Percentiles rank a stretch among this genome's conserved stretches.
Conservation (phyloP, 768 basidiomycete genomes). For the Candolleomyces eurysporus region DNA sequence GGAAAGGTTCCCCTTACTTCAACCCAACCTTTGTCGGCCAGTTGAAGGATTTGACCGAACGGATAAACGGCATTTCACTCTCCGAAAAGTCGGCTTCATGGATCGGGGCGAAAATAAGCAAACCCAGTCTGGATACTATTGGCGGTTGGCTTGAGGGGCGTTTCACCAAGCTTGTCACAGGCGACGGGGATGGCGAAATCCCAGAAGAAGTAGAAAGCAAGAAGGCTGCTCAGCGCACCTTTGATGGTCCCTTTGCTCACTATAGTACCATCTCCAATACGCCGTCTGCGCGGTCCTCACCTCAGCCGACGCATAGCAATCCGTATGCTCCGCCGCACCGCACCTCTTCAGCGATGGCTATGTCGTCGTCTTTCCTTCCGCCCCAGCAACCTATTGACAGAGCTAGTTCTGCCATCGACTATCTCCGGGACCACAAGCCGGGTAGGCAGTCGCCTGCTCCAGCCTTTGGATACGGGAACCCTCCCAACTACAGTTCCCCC, state of each 20-base stretch:
- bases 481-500: slow-evolving; percentile 29
- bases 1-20: slow-evolving; percentile 63
- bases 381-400: slow-evolving; percentile 53
- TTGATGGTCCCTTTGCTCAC: slow-evolving; percentile 85
- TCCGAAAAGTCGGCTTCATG: slow-evolving; percentile 80
- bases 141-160: slow-evolving; percentile 91
- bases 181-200: slow-evolving; percentile 64
- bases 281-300: slow-evolving; percentile 74
- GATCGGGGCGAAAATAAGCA: slow-evolving; percentile 83
- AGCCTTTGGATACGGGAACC: not conserved
- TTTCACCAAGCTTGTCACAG: slow-evolving; percentile 93
- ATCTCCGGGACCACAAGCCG: slow-evolving; percentile 42
- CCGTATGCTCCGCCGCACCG: slow-evolving; percentile 42
- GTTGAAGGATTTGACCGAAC: slow-evolving; percentile 74
- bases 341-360: slow-evolving; percentile 71
- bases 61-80: slow-evolving; percentile 69
- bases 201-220: slow-evolving; percentile 32
- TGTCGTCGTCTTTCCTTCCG: slow-evolving; percentile 44
- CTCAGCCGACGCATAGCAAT: slow-evolving; percentile 48
- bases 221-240: slow-evolving; percentile 38
- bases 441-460: slow-evolving; percentile 14
- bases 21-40: slow-evolving; percentile 67
- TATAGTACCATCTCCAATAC: slow-evolving; percentile 86
- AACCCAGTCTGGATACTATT: slow-evolving; percentile 89
- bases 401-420: slow-evolving; percentile 77